Conservation (phyloP, 1,284 basidiomycete species). For the Ustilago loliicola region DNA sequence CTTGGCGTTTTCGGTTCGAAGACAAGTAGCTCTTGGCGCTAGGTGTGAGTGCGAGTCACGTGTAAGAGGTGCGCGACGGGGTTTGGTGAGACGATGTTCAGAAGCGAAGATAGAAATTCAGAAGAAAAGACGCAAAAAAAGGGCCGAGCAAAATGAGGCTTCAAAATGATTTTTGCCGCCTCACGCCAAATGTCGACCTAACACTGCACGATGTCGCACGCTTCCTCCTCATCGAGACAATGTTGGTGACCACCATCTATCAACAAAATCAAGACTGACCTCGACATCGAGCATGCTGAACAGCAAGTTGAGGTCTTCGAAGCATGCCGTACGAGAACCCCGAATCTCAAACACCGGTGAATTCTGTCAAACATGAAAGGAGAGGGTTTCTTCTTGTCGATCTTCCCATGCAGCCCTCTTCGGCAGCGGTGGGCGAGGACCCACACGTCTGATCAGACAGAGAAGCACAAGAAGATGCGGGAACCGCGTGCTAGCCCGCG, state of each 20-base stretch:
- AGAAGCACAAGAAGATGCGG: not conserved
- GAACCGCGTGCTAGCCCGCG: not conserved
- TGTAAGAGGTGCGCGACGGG: not conserved
- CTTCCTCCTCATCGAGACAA: too few relatives aligned
- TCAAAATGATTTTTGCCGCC: too few relatives aligned
- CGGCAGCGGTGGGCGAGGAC: not conserved
- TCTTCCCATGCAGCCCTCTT: conserved; percentile 15
- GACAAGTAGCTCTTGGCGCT: not conserved
- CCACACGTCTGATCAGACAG: not conserved
- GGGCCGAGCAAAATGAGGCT: too few relatives aligned
- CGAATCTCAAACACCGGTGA: not conserved
- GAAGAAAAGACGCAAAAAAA: too few relatives aligned
- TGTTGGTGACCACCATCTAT: too few relatives aligned
- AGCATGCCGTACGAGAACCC: not conserved
- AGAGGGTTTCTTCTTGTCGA: conserved; percentile 21
- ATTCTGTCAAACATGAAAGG: not conserved
- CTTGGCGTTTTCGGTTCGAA: not conserved
- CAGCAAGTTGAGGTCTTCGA: not conserved
- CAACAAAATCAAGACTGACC: too few relatives aligned
- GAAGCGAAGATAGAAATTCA: too few relatives aligned
- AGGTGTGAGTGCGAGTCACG: not conserved
- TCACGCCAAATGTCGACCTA: too few relatives aligned
- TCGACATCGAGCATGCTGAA: not conserved
- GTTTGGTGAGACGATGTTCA: not conserved
- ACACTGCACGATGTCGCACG: too few relatives aligned